Evolutionary conservation across 2,329 filamentous ascomycete species (phyloP).

Genomic region (Nothomitra cinnamomea): DNA sequence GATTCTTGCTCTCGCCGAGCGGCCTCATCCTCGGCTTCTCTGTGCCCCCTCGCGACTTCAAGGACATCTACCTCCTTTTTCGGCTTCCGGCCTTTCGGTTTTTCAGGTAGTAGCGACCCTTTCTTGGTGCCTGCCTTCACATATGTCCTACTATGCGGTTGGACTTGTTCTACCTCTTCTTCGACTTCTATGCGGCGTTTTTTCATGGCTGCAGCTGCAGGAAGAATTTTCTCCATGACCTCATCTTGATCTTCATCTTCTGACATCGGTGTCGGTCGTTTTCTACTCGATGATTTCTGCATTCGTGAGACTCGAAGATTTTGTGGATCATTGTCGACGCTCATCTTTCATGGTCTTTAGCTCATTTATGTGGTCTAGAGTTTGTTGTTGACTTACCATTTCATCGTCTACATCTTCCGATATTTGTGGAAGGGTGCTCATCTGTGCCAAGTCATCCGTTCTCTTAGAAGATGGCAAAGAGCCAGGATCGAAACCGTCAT

Average conservation of each 20-base stretch:
- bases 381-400: not conserved
- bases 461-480: constrained; percentile 24
- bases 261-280: constrained; percentile 8
- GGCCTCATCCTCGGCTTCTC: constrained; percentile 34
- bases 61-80: constrained; percentile 51
- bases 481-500: constrained; percentile 26
- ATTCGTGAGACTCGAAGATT: not conserved
- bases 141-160: constrained; percentile 13
- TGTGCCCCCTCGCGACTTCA: constrained; percentile 39
- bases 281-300: not conserved
- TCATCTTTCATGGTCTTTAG: not conserved
- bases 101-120: constrained; percentile 5
- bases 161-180: constrained; percentile 28
- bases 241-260: constrained; percentile 29
- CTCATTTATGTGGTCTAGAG: not conserved
- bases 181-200: constrained; percentile 50
- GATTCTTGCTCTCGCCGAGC: constrained; percentile 48
- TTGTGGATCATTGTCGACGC: not conserved
- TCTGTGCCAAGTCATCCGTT: constrained; percentile 6
- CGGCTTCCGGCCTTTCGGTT: constrained; percentile 7
- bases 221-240: constrained; percentile 55
- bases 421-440: not conserved
- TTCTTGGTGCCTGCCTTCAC: constrained; percentile 17
- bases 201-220: constrained; percentile 63
- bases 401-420: not conserved